Percentiles rank a stretch among this genome's conserved stretches.
These are phyloP conservation scores for Plasmodium gonderi DNA, from an alignment of 169 alveolate genomes.

Conservation along the genomic window DNA sequence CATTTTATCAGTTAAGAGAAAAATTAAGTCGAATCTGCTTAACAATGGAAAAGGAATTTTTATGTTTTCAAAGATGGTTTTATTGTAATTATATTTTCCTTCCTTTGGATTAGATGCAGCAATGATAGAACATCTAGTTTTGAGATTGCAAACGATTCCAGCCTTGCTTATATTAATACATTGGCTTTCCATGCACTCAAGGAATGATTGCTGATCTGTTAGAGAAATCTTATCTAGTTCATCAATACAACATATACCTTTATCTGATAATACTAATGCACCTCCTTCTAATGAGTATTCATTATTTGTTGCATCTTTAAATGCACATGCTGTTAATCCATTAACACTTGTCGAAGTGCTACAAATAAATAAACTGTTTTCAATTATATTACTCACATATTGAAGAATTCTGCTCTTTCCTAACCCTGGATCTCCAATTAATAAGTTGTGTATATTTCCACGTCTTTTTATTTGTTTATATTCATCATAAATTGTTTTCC, in stretches of 20 bases:
- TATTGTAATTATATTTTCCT: slow-evolving; percentile 77
- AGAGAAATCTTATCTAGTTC: slow-evolving; percentile 88
- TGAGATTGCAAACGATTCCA: slow-evolving; percentile 85
- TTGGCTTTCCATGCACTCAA: slow-evolving; percentile 96
- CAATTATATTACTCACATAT: slow-evolving; percentile 75
- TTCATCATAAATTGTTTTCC: slow-evolving; percentile 78
- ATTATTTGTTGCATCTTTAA: slow-evolving; percentile 85
- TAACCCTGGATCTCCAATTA: slow-evolving; percentile 82
- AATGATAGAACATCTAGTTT: slow-evolving; percentile 79
- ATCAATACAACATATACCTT: slow-evolving; percentile 95
- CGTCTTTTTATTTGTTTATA: slow-evolving; percentile 59
- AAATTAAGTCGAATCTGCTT: slow-evolving; percentile 86
- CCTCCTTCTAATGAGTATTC: slow-evolving; percentile 95
- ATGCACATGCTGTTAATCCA: slow-evolving; percentile 91
- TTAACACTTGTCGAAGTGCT: slow-evolving; percentile 91
- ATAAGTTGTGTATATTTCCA: slow-evolving; percentile 78
- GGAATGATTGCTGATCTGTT: slow-evolving; percentile 88
- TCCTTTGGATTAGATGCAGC: slow-evolving; percentile 83
- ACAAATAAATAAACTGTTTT: slow-evolving; percentile 76
- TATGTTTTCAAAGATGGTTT: slow-evolving; percentile 76
- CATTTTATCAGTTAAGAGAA: slow-evolving; percentile 63
- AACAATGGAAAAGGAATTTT: slow-evolving; percentile 85
- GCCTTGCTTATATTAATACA: slow-evolving; percentile 88
- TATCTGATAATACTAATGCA: slow-evolving; percentile 93
- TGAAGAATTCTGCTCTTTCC: slow-evolving; percentile 80